Evolutionary conservation across 2,329 filamentous ascomycete species (phyloP), one percentile per base, ranked within the genome.

Genomic region (Trichoderma oligosporum): DNA sequence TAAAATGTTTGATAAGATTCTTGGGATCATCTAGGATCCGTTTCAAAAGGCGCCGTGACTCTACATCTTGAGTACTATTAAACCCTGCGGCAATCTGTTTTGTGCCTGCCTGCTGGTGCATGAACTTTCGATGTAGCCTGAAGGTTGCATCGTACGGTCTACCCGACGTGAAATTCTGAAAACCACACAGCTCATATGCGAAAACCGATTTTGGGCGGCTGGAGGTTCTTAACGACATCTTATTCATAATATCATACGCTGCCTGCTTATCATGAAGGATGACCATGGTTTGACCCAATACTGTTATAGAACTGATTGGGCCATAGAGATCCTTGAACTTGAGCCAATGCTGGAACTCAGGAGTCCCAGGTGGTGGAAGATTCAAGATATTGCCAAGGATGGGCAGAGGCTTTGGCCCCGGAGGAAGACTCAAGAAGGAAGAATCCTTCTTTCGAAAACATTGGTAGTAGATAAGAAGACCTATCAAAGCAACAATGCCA

Each of bases 261-360:
- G 71, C 58, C 7, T 69, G 60, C 48, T 64, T 61, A 57, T 73
- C 72, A 55, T 76, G 68, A 1, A 77, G 52, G 24, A 77, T 61
- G 38, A 78, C 60, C 12, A 76, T 62, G 1, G 72, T 73, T 55
- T 67, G 66, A 60, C 71, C 60, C 27, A 62, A 47, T 7, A 62
- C 38, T 12, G 44, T 38, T 14, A 62, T n/a, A 31, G 60, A 62
- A 45, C 70, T 66, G 18, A 66, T 57, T 1, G 64, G 62, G 0
- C 67, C 67, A 31, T 68, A 69, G 6, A 59, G 25, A 1, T 72
- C 65, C 27, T 70, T 72, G 55, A 69, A 66, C 57, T 67, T 64
- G 7, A 68, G 35, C 70, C 70, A 73, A 47, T 71, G 69, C 25
- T 65, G 58, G 57, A 64, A 68, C 38, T 71, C 69, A 2, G 62